Evolutionary conservation across 768 basidiomycete genomes (phyloP), one percentile per base, ranked within the genome.

Genomic region (Cystofilobasidium ferigula): DNA sequence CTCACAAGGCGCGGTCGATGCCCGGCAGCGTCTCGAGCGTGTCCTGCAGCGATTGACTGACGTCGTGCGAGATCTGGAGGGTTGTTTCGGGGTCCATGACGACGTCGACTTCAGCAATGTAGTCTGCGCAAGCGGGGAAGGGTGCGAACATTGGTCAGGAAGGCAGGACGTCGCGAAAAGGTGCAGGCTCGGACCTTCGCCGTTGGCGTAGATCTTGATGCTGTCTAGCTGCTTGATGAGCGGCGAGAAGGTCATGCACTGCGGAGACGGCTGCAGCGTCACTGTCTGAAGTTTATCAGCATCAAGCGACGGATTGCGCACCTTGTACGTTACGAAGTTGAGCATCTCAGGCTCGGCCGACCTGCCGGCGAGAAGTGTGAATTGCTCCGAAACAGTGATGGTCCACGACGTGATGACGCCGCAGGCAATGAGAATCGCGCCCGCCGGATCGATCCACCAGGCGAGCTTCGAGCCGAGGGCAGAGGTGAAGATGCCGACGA

Each of bases 41-140:
- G 70, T 79, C 78, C 60, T 79, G 78, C 28, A 79, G 69, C 0
- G 69, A 69, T 48, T 75, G 74, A 0, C 69, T 70, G 40, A 68
- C 64, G 61, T 30, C 32, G 51, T 40, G 56, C 34, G 43, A 78
- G 58, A 78, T 76, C 20, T 77, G 75, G 0, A 98, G 78, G 0
- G 91, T 89, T 30, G 91, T 95, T 64, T 84, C 83, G 13, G 34
- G 34, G 7, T 48, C 53, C 61, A 68, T 62, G 35, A 67, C 65
- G 54, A 97, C 83, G 75, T 99, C 95, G 18, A 98, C 81, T 76
- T 98, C 95, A 53, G 97, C 92, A 73, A 92, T 88, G 73, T 91
- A 94, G 67, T 89, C 64, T 0, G 76, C 18, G 78, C 77, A 22
- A 73, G 74, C 67, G 54, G 16, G 43, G 43, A 57, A 62, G 4